These are phyloP conservation scores for Chaetomiaceae sp. DNA, from an alignment of 2,329 filamentous ascomycete species.

Conservation along the genomic window DNA sequence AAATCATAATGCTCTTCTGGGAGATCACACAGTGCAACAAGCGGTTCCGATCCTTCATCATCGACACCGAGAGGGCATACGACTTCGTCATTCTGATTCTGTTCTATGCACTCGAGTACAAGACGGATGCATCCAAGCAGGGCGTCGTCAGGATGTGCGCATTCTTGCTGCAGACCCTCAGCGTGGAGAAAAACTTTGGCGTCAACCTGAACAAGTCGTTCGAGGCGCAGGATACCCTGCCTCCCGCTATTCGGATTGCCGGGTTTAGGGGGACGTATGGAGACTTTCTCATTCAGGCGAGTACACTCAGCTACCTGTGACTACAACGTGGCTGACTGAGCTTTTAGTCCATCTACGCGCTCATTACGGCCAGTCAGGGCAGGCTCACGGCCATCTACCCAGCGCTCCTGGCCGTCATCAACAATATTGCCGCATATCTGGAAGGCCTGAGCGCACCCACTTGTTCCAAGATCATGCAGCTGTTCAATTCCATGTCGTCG, in stretches of 20 bases:
- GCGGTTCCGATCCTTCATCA: conserved; percentile 91
- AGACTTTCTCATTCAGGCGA: conserved; percentile 85
- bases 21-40: conserved; percentile 97
- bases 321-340: conserved; percentile 22
- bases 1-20: conserved; percentile 97
- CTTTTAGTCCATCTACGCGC: conserved; percentile 74
- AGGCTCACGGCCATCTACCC: conserved; percentile 89
- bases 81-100: conserved; percentile 88
- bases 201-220: conserved; percentile 86
- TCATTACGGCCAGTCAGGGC: conserved; percentile 88
- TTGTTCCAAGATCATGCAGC: conserved; percentile 76
- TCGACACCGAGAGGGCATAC: conserved; percentile 88
- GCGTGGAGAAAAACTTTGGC: conserved; percentile 87
- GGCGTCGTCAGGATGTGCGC: conserved; percentile 94
- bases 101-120: conserved; percentile 90
- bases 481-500: conserved; percentile 89
- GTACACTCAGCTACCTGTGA: conserved; percentile 27
- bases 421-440: conserved; percentile 84
- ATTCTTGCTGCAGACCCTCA: conserved; percentile 93
- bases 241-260: conserved; percentile 71
- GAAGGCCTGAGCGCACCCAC: conserved; percentile 70
- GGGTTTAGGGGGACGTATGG: conserved; percentile 88
- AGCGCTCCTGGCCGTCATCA: conserved; percentile 84
- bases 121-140: conserved; percentile 79
- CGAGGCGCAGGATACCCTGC: conserved; percentile 82